Conservation (phyloP, 805 yeast genomes). For the Metschnikowia proteae region DNA sequence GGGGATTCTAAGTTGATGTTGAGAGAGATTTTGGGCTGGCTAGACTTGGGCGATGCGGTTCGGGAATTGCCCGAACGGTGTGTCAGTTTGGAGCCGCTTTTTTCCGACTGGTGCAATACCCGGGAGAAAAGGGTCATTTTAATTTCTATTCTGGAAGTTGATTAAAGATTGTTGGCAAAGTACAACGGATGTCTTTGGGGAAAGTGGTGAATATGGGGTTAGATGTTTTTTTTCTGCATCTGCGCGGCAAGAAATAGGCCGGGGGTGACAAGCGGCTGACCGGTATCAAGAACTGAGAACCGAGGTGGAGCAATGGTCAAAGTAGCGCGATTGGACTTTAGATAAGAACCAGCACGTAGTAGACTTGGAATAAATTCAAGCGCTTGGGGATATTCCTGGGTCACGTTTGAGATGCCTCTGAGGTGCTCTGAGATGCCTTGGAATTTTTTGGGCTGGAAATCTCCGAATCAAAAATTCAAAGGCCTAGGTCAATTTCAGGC, state of each 20-base stretch:
- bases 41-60: neutral
- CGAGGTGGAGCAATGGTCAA: too few species aligned
- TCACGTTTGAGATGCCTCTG: too few species aligned
- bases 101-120: slow-evolving; percentile 20
- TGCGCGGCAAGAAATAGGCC: neutral
- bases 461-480: too few species aligned
- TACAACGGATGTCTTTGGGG: neutral
- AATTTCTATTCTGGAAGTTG: neutral
- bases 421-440: too few species aligned
- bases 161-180: neutral
- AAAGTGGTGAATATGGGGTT: neutral
- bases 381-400: too few species aligned
- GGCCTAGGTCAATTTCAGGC: too few species aligned
- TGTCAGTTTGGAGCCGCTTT: slow-evolving; percentile 8
- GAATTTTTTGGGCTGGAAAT: too few species aligned
- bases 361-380: too few species aligned
- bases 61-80: neutral
- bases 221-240: slow-evolving; percentile 4
- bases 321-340: too few species aligned
- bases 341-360: too few species aligned
- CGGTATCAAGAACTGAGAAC: neutral
- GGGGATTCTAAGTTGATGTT: slow-evolving; percentile 79
- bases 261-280: neutral
- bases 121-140: slow-evolving; percentile 21
- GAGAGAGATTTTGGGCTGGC: slow-evolving; percentile 38